Conservation (phyloP, 2,329 filamentous ascomycete species). For the Cladobotryum protrusum region DNA sequence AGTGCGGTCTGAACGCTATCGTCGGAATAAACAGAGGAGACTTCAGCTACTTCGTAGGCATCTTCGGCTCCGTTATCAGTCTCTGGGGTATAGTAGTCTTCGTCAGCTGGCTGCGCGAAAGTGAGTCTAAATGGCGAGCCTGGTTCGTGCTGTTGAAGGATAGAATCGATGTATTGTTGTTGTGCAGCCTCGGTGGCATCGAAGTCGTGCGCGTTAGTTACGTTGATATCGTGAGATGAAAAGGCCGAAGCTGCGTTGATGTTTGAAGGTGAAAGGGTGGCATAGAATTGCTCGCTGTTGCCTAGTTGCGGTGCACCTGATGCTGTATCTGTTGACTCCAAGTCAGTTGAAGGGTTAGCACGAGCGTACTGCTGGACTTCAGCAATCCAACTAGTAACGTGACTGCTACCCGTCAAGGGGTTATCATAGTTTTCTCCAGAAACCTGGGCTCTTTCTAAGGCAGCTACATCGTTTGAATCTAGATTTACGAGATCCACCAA, state of each 20-base stretch:
- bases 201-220: too few relatives aligned
- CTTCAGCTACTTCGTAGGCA: conserved; percentile 10
- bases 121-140: too few relatives aligned
- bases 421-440: too few relatives aligned
- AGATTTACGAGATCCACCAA: conserved; percentile 17
- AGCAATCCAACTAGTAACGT: too few relatives aligned
- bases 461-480: neutral
- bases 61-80: neutral
- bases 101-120: neutral
- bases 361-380: neutral
- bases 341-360: neutral
- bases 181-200: too few relatives aligned
- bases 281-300: too few relatives aligned
- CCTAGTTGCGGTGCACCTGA: too few relatives aligned
- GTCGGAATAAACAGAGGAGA: conserved; percentile 19
- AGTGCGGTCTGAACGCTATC: conserved; percentile 15
- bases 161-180: neutral
- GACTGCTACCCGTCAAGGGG: too few relatives aligned
- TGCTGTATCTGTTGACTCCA: too few relatives aligned
- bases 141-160: neutral
- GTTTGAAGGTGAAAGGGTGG: too few relatives aligned
- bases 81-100: neutral
- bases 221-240: too few relatives aligned
- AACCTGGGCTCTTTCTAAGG: neutral
- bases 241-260: too few relatives aligned